Conservation (phyloP, 1,284 basidiomycete species). For the Cystobasidium sp. region DNA sequence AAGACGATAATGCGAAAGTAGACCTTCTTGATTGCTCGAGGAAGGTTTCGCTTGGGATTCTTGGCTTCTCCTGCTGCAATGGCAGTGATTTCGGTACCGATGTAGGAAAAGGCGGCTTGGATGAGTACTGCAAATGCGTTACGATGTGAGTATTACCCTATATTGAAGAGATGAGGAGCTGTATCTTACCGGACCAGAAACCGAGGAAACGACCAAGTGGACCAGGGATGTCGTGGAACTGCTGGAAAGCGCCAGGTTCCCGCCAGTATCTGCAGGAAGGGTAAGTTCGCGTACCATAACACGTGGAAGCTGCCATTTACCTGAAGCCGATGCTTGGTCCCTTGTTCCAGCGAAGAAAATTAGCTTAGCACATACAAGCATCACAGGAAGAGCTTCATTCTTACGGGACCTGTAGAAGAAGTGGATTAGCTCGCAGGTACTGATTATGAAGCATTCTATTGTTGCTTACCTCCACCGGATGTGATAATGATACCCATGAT, state of each 20-base stretch:
- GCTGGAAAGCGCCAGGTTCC: constrained; percentile 50
- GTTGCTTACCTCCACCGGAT: constrained; percentile 15
- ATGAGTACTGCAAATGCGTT: constrained; percentile 40
- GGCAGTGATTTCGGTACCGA: constrained; percentile 77
- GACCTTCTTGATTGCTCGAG: constrained; percentile 60
- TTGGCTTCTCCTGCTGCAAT: constrained; percentile 57
- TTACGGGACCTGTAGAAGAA: constrained; percentile 8
- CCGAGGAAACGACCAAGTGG: constrained; percentile 51
- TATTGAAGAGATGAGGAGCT: too few relatives aligned
- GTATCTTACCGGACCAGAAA: constrained; percentile 41
- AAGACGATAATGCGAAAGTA: constrained; percentile 73
- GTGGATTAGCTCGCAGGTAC: constrained; percentile 66
- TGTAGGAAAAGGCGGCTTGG: constrained; percentile 77
- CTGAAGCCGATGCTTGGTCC: constrained; percentile 61
- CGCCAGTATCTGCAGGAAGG: constrained; percentile 46
- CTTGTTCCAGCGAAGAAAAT: constrained; percentile 40
- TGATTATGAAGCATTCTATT: constrained; percentile 58
- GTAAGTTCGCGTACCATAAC: too few relatives aligned
- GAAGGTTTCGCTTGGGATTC: constrained; percentile 56
- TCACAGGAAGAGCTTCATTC: neutral
- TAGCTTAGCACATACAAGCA: too few relatives aligned
- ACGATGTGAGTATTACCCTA: too few relatives aligned
- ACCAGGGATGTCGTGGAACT: constrained; percentile 59
- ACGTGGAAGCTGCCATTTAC: neutral
- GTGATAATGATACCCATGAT: constrained; percentile 64